Evolutionary conservation across 73 alveolate species (phyloP).

Genomic region (Paramecium octaurelia): DNA sequence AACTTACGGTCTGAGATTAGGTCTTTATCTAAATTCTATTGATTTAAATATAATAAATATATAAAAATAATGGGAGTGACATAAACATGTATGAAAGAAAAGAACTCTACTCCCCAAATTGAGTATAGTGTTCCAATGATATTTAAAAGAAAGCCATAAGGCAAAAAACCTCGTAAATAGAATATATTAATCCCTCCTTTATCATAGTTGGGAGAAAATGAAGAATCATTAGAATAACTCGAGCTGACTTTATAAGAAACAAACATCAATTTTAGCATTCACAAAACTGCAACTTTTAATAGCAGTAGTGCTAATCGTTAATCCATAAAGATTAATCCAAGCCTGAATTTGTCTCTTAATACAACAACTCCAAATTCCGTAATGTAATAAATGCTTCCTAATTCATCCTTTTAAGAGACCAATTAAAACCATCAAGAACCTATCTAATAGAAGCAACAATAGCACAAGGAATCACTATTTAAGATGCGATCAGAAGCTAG

Average conservation of each 20-base stretch:
- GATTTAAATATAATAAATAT: background rate
- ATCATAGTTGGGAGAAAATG: background rate
- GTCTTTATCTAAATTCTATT: background rate
- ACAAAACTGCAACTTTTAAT: conserved; percentile 17
- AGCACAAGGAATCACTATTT: background rate
- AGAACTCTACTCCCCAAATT: background rate
- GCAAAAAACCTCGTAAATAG: background rate
- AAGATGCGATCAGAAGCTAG: background rate
- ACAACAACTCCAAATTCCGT: background rate
- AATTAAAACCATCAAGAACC: background rate
- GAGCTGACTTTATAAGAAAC: background rate
- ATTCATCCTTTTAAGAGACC: background rate
- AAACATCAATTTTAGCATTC: background rate
- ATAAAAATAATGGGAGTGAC: background rate
- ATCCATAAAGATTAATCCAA: background rate
- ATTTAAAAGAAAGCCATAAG: background rate
- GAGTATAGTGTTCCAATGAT: background rate
- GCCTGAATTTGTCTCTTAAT: background rate
- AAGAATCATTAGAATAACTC: background rate
- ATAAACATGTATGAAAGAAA: background rate
- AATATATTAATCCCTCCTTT: background rate
- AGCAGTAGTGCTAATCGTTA: background rate
- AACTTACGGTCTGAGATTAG: background rate
- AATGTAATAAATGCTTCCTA: background rate
- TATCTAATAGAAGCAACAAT: background rate